A percentile compares a stretch with the other conserved stretches of the same genome.
phyloP scores from a whole-genome alignment of 2,329 filamentous ascomycete genomes.

The Phialocephala subalpina region DNA sequence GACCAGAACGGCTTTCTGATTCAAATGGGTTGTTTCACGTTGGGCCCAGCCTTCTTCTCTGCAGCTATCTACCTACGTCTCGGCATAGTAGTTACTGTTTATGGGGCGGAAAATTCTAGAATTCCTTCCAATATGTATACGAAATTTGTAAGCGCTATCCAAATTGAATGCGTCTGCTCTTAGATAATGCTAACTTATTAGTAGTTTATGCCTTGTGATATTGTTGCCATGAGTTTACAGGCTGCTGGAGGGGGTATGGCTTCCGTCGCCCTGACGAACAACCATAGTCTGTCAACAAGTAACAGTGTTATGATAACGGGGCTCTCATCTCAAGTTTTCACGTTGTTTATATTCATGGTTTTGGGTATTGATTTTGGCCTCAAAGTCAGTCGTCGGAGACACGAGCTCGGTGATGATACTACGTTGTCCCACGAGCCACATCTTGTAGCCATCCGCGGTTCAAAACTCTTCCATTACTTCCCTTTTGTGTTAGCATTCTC shows the following conservation, averaged over 20 bases:
- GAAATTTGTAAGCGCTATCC: background rate
- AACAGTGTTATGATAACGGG: constrained; percentile 5
- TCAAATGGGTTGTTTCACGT: constrained; percentile 6
- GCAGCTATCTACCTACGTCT: constrained; percentile 69
- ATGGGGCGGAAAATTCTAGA: constrained; percentile 58
- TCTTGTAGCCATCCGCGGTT: background rate
- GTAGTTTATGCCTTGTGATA: constrained; percentile 50
- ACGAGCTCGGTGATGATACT: no score
- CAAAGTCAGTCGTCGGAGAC: background rate
- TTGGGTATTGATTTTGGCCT: background rate
- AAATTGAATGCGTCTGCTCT: no score
- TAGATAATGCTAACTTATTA: no score
- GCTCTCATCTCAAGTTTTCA: constrained; percentile 4
- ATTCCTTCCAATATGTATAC: constrained; percentile 48
- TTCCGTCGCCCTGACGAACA: background rate
- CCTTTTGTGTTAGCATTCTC: background rate
- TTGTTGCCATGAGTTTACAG: constrained; percentile 63
- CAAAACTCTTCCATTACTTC: background rate
- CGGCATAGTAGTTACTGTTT: constrained; percentile 61
- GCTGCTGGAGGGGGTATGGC: constrained; percentile 62
- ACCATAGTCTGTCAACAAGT: background rate
- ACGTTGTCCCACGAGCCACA: no score
- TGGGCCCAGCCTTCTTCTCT: constrained; percentile 59
- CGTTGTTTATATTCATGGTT: constrained; percentile 4
- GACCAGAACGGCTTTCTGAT: constrained; percentile 8